phyloP scores from a whole-genome alignment of 1,284 basidiomycete genomes.

The Malassezia yamatoensis region DNA sequence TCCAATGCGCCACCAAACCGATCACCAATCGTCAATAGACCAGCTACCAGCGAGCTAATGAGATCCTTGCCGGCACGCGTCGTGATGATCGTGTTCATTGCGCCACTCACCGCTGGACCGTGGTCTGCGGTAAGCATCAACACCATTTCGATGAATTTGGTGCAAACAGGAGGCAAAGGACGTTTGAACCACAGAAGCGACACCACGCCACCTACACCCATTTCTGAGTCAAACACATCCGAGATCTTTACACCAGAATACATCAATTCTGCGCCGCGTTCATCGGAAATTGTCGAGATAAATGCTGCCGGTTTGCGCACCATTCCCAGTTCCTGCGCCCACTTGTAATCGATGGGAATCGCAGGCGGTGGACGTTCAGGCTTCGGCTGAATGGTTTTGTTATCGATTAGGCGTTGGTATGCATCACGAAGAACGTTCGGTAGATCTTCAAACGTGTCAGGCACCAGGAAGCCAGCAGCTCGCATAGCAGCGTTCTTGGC shows the following conservation, averaged over 20 bases:
- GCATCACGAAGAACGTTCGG: slow-evolving; percentile 72
- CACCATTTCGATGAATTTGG: slow-evolving; percentile 86
- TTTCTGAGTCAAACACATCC: slow-evolving; percentile 60
- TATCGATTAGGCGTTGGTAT: slow-evolving; percentile 70
- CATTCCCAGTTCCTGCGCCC: slow-evolving; percentile 91
- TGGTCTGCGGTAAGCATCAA: slow-evolving; percentile 98
- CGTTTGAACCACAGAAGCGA: slow-evolving; percentile 96
- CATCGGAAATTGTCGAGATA: slow-evolving; percentile 99
- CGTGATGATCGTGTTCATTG: slow-evolving; percentile 99
- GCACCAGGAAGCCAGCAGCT: slow-evolving; percentile 87
- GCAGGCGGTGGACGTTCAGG: slow-evolving; percentile 78
- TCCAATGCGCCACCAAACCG: slow-evolving; percentile 99
- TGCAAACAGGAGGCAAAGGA: slow-evolving; percentile 52
- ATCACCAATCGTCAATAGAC: slow-evolving; percentile 92
- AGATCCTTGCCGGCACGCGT: slow-evolving; percentile 97
- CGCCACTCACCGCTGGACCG: slow-evolving; percentile 60
- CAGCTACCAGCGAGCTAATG: slow-evolving; percentile 89
- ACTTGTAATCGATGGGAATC: slow-evolving; percentile 99
- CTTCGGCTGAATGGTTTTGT: slow-evolving; percentile 63
- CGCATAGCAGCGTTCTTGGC: slow-evolving; percentile 95
- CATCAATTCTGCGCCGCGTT: slow-evolving; percentile 93
- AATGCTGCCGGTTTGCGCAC: slow-evolving; percentile 98
- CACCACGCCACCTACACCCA: slow-evolving; percentile 89
- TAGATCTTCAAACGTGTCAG: slow-evolving; percentile 93
- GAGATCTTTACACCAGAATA: slow-evolving; percentile 99